Evolutionary conservation across 805 yeast species (phyloP).

Genomic region (Schwanniomyces sp.): DNA sequence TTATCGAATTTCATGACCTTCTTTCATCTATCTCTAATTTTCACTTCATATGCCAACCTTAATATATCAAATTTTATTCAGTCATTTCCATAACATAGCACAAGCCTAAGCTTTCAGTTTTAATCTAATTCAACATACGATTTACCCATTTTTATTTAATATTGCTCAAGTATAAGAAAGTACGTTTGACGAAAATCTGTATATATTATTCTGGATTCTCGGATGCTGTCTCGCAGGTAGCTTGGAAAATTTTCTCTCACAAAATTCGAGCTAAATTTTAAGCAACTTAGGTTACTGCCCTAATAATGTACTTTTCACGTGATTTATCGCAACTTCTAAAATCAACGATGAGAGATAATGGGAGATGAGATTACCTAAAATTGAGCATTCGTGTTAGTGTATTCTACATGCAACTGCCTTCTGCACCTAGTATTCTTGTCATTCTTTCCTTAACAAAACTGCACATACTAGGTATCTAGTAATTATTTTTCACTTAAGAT

Average conservation of each 20-base stretch:
- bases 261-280: background rate
- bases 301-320: background rate
- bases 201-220: slow-evolving; percentile 4
- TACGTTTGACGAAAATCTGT: slow-evolving; percentile 1
- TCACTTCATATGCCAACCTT: background rate
- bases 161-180: slow-evolving; percentile 6
- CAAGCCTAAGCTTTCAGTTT: background rate
- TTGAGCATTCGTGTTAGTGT: too few relatives aligned
- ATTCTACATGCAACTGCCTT: too few relatives aligned
- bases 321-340: too few relatives aligned
- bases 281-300: slow-evolving; percentile 1
- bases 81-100: background rate
- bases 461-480: too few relatives aligned
- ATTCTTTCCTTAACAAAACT: too few relatives aligned
- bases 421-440: too few relatives aligned
- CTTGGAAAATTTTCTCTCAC: slow-evolving; percentile 5
- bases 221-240: background rate
- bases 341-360: too few relatives aligned
- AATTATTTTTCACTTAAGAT: too few relatives aligned
- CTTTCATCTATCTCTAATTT: background rate
- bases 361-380: too few relatives aligned
- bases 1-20: background rate
- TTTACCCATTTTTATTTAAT: slow-evolving; percentile 34
- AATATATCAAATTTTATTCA: background rate
- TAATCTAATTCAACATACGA: slow-evolving; percentile 26